Base-by-base conservation (phyloP, 352 stramenopile genomes). In the Thraustochytrium sp. region DNA sequence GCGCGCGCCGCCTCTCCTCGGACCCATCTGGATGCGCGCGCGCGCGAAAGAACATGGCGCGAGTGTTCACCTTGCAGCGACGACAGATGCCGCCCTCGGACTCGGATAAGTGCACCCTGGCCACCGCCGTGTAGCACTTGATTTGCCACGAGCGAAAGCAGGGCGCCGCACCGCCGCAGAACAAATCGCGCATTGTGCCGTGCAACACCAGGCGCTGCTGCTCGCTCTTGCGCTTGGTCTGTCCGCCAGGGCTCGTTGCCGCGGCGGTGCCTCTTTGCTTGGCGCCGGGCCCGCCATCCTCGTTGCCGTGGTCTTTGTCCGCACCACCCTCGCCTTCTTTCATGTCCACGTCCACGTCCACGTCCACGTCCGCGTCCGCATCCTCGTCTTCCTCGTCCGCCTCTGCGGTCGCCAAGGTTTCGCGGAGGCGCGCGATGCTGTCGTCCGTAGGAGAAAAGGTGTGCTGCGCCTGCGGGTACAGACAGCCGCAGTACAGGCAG, bases 401-500 rank as follows among this genome's bases (percentile, higher is more conserved):
- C 11, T 26, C 51, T 4, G 8, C 31, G 51, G 16, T n/a, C 11
- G 51, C 23, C 16, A 59, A 13, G 21, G 9, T 2, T 26, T 59
- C 59, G 26, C 36, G 36, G 4, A 72, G 59, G 2, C 11, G 26
- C 8, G 1, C 2, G 16, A 46, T 2, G 2, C 46, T 26, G 59
- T 44, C 0, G 21, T 72, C 40, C 16, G 46, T 44, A 46, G 59
- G 59, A 18, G 68, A 23, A 26, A 80, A 72, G 34, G 44, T 42
- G 34, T 80, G 53, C n/a, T 11, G 18, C 26, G 48, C 53, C 18
- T 64, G 34, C 51, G 51, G 4, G 49, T 80, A 80, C 38, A 48
- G 8, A 49, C 31, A 61, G 48, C 68, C 68, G 49, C 68, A 80
- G 68, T 63, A 80, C 16, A 80, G 23, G 38, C 68, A 80, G 8